phyloP scores from a whole-genome alignment of 2,329 filamentous ascomycete genomes.

The Beauveria bassiana region DNA sequence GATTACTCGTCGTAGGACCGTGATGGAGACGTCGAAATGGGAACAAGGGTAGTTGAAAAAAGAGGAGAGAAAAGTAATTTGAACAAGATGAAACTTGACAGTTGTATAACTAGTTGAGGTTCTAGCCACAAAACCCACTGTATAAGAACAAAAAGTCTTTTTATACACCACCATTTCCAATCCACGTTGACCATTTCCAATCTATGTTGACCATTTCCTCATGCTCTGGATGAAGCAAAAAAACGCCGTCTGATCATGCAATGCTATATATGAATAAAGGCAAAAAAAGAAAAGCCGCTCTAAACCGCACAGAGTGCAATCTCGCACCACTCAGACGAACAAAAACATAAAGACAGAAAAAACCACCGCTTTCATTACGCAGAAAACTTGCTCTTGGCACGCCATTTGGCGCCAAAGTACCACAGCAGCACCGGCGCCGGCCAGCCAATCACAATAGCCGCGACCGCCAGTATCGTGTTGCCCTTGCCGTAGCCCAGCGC shows the following conservation, averaged over 20 bases:
- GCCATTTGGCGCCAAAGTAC: constrained; percentile 34
- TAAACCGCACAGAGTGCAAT: not conserved
- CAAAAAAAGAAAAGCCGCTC: not conserved
- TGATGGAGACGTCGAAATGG: not conserved
- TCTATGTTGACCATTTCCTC: not conserved
- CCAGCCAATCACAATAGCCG: constrained; percentile 32
- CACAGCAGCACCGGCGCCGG: constrained; percentile 37
- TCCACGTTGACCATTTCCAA: not conserved
- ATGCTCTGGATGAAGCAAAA: not conserved
- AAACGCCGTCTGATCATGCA: not conserved
- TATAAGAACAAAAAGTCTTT: not conserved
- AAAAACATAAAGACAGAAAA: not conserved
- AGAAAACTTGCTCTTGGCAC: constrained; percentile 22
- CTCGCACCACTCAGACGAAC: not conserved
- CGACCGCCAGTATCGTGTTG: constrained; percentile 34
- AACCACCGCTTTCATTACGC: constrained; percentile 1
- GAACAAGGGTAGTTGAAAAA: not conserved
- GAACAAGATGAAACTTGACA: not conserved
- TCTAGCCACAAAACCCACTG: not conserved
- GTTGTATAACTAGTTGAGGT: not conserved
- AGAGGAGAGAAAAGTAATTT: not conserved
- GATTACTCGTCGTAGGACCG: constrained; percentile 30
- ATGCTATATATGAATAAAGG: not conserved
- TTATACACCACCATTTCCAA: not conserved
- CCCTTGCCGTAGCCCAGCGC: constrained; percentile 34